Evolutionary conservation across 2,329 filamentous ascomycete genomes (phyloP), one percentile per base, ranked within the genome.

Genomic region (Diaporthe sp.): DNA sequence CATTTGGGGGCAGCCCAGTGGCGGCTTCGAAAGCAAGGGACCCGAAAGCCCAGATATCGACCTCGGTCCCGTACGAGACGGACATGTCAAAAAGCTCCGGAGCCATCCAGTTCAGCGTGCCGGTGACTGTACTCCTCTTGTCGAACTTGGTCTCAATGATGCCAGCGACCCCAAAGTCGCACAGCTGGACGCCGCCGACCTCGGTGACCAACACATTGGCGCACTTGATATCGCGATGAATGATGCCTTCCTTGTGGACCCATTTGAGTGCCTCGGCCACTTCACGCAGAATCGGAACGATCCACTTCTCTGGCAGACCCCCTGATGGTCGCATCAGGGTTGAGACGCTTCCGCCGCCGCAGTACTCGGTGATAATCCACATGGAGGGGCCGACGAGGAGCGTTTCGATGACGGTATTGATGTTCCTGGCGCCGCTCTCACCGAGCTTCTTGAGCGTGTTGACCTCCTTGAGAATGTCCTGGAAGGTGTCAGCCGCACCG

Each of bases 311-410:
- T 79, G 91, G 89, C 25, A 94, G 83, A 3, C 92, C 92, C 2
- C 89, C 90, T 0, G 91, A 91, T 22, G 92, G 91, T 81, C 89
- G 90, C 91, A 93, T 92, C 74, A 90, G 89, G 78, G 89, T 96
- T 78, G 90, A 93, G 82, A 97, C 93, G 82, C 94, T 96, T 68
- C 95, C 95, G 77, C 95, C 95, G 9, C 93, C 94, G 80, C 94
- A 96, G 83, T 96, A 95, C 84, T 97, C 94, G 75, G 94, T 96
- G 74, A 97, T 91, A 86, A 97, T 94, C 95, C 95, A 97, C 86
- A 97, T 92, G 76, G 94, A 91, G 78, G 94, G 92, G 62, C 94
- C 93, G 55, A 96, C 91, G 17, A 94, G 92, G 31, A 96, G 88
- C 7, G 94, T 94, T 79, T 96, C 94, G 79, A 96, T 92, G 74